phyloP scores from a whole-genome alignment of 768 basidiomycete genomes.

The Amyloporia xantha region DNA sequence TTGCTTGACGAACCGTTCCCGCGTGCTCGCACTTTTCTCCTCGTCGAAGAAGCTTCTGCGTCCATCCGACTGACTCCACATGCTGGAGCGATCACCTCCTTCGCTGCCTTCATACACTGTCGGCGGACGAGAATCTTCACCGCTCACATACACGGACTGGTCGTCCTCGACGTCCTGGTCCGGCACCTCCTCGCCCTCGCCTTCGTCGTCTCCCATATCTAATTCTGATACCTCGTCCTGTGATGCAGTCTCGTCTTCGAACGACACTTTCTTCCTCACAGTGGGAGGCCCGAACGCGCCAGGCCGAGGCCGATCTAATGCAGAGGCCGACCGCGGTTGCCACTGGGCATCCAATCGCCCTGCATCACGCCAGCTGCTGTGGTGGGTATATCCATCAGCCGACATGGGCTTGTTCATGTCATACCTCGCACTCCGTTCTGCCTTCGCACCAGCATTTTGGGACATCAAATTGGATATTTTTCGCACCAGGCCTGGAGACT shows the following conservation, averaged over 20 bases:
- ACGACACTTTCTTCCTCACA: conserved; percentile 1
- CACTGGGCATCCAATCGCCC: conserved; percentile 15
- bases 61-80: conserved; percentile 34
- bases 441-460: conserved; percentile 10
- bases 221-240: conserved; percentile 1
- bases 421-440: neutral
- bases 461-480: conserved; percentile 15
- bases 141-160: conserved; percentile 7
- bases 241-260: conserved; percentile 7
- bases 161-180: conserved; percentile 18
- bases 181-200: neutral
- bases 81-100: conserved; percentile 37
- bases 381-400: neutral
- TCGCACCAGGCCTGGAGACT: conserved; percentile 16
- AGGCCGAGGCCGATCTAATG: conserved; percentile 6
- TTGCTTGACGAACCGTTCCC: conserved; percentile 42
- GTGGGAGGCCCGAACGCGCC: neutral
- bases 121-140: conserved; percentile 23
- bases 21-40: conserved; percentile 42
- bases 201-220: neutral
- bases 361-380: conserved; percentile 1
- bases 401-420: neutral
- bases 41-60: conserved; percentile 47
- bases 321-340: conserved; percentile 20
- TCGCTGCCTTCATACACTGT: conserved; percentile 18